Base-by-base conservation (phyloP, 1,284 basidiomycete genomes). In the Ustilago bromivora region DNA sequence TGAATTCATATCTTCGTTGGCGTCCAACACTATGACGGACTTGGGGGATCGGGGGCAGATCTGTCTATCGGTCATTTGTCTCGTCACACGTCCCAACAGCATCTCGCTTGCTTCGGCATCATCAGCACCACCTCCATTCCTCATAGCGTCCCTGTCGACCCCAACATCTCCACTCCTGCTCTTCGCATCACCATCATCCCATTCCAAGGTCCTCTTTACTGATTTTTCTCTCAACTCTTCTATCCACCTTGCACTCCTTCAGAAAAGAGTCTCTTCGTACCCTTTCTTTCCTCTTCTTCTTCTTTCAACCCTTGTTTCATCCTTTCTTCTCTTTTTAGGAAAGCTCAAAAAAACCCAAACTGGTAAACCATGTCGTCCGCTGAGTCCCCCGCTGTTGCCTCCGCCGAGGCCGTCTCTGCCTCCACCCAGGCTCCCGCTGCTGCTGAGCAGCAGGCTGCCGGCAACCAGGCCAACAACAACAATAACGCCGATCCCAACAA, bases 381-480 rank as follows among this genome's bases (percentile, higher is more conserved):
- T 67, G 70, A 69, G 60, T 82, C 81, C 52, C 79, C 79, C 58
- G 69, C 69, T 53, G 61, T 65, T 52, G 72, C 69, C 66, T 62
- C 78, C 59, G 73, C 65, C 43, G 80, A 82, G 69, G 68, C 76
- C 56, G 67, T 67, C 68, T 61, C 76, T 40, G 72, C 71, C 71
- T 64, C 60, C 64, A 61, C 35, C 65, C 35, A 53, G 61, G 52
- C 71, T 57, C 61, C 76, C 57, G 54, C 72, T 61, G 65, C 76
- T 75, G 62, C 76, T 72, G 79, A 82, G 74, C 81, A 82, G 81
- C 79, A 79, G 70, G 79, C 85, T 78, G 77, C 83, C 67, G 72
- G 78, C 64, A 72, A 61, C 70, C 60, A 59, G 61, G 53, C 62
- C 57, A 57, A 61, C 62, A 75, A 69, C 69, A 64, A 61, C 62